A percentile compares a stretch with the other conserved stretches of the same genome.
phyloP scores from a whole-genome alignment of 768 basidiomycete species.

The Suillus placidus region DNA sequence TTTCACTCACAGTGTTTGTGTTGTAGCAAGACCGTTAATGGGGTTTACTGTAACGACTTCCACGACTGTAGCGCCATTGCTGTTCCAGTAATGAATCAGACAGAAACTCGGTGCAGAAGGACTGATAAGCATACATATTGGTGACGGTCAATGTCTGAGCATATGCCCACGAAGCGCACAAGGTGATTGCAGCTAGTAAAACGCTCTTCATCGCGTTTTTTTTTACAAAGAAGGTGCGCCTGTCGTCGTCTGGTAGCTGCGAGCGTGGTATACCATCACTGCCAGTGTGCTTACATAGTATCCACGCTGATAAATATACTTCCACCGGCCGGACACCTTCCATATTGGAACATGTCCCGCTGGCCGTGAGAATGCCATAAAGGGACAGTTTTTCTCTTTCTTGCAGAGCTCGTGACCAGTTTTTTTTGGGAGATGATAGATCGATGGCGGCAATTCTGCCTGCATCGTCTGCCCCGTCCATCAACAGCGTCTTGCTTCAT shows the following conservation, averaged over 20 bases:
- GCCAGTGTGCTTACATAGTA: neutral
- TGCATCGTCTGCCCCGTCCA: constrained; percentile 20
- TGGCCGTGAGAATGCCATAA: constrained; percentile 6
- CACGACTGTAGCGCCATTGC: constrained; percentile 55
- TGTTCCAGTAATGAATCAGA: constrained; percentile 26
- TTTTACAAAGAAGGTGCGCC: constrained; percentile 12
- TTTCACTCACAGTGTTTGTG: constrained; percentile 45
- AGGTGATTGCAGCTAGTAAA: constrained; percentile 18
- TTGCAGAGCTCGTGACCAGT: constrained; percentile 8
- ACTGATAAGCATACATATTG: constrained; percentile 45
- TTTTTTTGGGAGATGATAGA: constrained; percentile 33
- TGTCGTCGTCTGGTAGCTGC: constrained; percentile 4
- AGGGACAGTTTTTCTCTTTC: constrained; percentile 2
- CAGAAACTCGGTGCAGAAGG: neutral
- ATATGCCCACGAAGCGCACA: constrained; percentile 23
- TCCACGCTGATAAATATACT: neutral
- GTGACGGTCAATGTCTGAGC: constrained; percentile 53
- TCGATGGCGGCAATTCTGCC: constrained; percentile 16
- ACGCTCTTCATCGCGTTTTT: constrained; percentile 21
- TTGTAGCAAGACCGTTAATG: constrained; percentile 40
- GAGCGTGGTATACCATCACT: neutral
- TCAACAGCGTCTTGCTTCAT: constrained; percentile 14
- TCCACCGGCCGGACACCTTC: neutral
- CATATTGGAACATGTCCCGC: neutral
- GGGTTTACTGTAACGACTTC: constrained; percentile 47